Conservation (phyloP, 2,329 filamentous ascomycete species). For the Calonectria montana region DNA sequence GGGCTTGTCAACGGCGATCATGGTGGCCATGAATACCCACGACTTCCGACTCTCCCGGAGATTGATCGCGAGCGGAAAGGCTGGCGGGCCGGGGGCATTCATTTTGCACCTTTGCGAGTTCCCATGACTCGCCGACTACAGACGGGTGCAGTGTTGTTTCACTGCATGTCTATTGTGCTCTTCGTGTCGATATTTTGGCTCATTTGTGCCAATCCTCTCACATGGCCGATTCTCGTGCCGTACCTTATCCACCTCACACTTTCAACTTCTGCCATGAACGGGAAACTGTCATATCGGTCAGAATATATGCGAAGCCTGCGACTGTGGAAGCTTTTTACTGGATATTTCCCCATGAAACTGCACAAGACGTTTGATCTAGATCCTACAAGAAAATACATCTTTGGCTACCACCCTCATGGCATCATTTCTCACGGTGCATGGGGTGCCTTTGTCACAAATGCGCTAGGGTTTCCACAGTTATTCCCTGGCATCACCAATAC, state of each 20-base stretch:
- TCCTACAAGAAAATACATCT: conserved; percentile 90
- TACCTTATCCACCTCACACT: conserved; percentile 88
- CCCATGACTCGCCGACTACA: conserved; percentile 78
- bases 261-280: conserved; percentile 81
- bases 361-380: conserved; percentile 86
- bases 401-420: conserved; percentile 96
- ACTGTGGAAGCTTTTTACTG: conserved; percentile 90
- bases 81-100: conserved; percentile 67
- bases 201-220: conserved; percentile 88
- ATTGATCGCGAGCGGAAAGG: conserved; percentile 43
- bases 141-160: conserved; percentile 81
- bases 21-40: conserved; percentile 42
- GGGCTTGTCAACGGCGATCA: conserved; percentile 15
- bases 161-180: conserved; percentile 77
- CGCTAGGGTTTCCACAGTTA: conserved; percentile 84
- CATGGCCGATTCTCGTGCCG: conserved; percentile 81
- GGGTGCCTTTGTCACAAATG: conserved; percentile 90
- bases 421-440: conserved; percentile 98
- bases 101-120: conserved; percentile 85
- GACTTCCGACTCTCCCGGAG: conserved; percentile 36
- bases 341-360: conserved; percentile 89
- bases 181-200: conserved; percentile 88
- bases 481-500: conserved; percentile 97
- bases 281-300: conserved; percentile 79
- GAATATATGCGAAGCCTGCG: conserved; percentile 78